These are phyloP conservation scores for Pichia scutulata DNA, from an alignment of 805 yeast genomes.

Conservation along the genomic window DNA sequence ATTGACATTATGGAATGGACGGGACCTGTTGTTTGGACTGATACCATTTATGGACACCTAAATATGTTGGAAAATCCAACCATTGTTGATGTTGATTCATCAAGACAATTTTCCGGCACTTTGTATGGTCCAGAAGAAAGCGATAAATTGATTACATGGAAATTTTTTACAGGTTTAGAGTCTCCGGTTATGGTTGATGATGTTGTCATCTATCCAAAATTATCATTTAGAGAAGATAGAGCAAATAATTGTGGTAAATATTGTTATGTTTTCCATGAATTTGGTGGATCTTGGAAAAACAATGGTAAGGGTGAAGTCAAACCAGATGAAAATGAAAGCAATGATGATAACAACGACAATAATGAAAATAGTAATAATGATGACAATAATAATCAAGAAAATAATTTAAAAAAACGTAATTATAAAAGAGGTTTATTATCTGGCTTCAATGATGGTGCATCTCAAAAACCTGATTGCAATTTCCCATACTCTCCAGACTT, in stretches of 20 bases:
- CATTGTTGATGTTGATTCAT: constrained; percentile 27
- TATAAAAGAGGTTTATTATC: neutral
- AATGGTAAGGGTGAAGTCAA: constrained; percentile 31
- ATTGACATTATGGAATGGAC: constrained; percentile 65
- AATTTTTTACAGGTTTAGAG: constrained; percentile 27
- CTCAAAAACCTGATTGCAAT: neutral
- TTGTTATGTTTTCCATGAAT: constrained; percentile 28
- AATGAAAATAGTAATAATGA: neutral
- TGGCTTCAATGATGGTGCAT: neutral
- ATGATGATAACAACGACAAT: neutral
- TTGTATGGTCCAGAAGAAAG: constrained; percentile 27
- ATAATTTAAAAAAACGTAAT: neutral
- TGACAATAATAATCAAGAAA: neutral
- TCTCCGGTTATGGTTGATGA: constrained; percentile 30
- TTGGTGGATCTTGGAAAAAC: constrained; percentile 32
- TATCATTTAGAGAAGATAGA: constrained; percentile 28
- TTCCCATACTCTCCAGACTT: constrained; percentile 5
- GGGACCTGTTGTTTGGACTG: constrained; percentile 76
- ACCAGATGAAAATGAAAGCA: constrained; percentile 16
- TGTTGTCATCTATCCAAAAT: constrained; percentile 28
- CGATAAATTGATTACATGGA: constrained; percentile 26
- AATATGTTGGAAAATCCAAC: constrained; percentile 34
- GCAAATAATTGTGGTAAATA: constrained; percentile 30
- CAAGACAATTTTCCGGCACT: constrained; percentile 23
- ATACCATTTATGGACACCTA: constrained; percentile 57